phyloP scores from a whole-genome alignment of 805 yeast species.

The Trichomonascus vanleenenianus region DNA sequence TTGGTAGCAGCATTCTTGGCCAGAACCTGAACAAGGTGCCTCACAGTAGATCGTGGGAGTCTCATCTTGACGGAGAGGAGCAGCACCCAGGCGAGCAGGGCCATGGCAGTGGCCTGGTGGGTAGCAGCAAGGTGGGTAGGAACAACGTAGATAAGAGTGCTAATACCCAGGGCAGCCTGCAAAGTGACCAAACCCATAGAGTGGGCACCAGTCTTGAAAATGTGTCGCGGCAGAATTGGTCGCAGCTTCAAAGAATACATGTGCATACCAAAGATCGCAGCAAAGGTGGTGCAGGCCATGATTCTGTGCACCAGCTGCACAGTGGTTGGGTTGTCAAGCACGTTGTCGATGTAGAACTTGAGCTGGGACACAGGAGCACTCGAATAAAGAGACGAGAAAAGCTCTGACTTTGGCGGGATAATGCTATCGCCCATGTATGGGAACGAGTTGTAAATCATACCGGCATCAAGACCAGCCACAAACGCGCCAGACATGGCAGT shows the following conservation, averaged over 20 bases:
- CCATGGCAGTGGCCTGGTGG: slow-evolving; percentile 96
- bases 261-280: slow-evolving; percentile 61
- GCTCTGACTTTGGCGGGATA: slow-evolving; percentile 67
- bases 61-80: slow-evolving; percentile 50
- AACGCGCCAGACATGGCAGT: slow-evolving; percentile 98
- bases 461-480: slow-evolving; percentile 98
- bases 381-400: slow-evolving; percentile 67
- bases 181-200: slow-evolving; percentile 77
- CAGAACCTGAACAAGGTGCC: slow-evolving; percentile 7
- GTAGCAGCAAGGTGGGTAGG: slow-evolving; percentile 91
- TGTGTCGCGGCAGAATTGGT: slow-evolving; percentile 45
- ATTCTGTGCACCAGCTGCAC: slow-evolving; percentile 89
- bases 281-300: slow-evolving; percentile 74
- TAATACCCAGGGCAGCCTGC: slow-evolving; percentile 82
- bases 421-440: slow-evolving; percentile 86
- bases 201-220: slow-evolving; percentile 50
- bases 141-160: slow-evolving; percentile 77
- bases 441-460: slow-evolving; percentile 89
- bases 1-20: slow-evolving; percentile 5
- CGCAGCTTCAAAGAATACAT: slow-evolving; percentile 54
- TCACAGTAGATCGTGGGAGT: slow-evolving; percentile 39
- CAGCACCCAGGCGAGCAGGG: slow-evolving; percentile 73
- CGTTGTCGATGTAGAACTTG: slow-evolving; percentile 74
- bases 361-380: slow-evolving; percentile 39
- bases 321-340: slow-evolving; percentile 91